Evolutionary conservation across 768 basidiomycete species (phyloP).

Genomic region (Auricularia auricula-judae): DNA sequence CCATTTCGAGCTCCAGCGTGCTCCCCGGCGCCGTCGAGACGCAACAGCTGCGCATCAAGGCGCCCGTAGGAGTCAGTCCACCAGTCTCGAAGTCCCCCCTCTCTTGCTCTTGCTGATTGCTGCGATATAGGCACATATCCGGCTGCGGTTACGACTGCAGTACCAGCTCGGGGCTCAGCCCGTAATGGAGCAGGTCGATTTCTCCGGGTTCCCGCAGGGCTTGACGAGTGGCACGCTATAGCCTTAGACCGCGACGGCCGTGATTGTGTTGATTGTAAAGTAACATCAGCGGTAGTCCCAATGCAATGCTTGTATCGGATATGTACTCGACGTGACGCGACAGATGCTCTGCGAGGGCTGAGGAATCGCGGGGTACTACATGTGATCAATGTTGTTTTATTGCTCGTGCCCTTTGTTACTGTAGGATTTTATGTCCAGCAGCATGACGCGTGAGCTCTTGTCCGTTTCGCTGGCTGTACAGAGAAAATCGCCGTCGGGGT

Average conservation of each 20-base stretch:
- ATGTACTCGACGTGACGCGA: too few species aligned
- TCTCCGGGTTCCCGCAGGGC: conserved; percentile 67
- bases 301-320: too few species aligned
- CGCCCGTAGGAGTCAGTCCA: conserved; percentile 69
- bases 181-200: conserved; percentile 90
- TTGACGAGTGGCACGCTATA: conserved; percentile 15
- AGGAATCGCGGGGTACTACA: too few species aligned
- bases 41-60: conserved; percentile 88
- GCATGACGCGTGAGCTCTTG: background rate
- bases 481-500: background rate
- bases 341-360: too few species aligned
- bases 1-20: conserved; percentile 84
- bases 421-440: background rate
- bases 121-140: conserved; percentile 54
- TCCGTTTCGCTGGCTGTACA: background rate
- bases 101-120: too few species aligned
- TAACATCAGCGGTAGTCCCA: background rate
- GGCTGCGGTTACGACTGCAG: conserved; percentile 76
- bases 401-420: too few species aligned
- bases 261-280: background rate
- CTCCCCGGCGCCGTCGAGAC: conserved; percentile 74
- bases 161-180: conserved; percentile 58
- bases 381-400: too few species aligned
- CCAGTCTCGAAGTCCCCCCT: background rate
- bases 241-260: background rate